These are phyloP conservation scores for Pseudogymnoascus sp. DNA, from an alignment of 2,329 filamentous ascomycete genomes.

Conservation along the genomic window DNA sequence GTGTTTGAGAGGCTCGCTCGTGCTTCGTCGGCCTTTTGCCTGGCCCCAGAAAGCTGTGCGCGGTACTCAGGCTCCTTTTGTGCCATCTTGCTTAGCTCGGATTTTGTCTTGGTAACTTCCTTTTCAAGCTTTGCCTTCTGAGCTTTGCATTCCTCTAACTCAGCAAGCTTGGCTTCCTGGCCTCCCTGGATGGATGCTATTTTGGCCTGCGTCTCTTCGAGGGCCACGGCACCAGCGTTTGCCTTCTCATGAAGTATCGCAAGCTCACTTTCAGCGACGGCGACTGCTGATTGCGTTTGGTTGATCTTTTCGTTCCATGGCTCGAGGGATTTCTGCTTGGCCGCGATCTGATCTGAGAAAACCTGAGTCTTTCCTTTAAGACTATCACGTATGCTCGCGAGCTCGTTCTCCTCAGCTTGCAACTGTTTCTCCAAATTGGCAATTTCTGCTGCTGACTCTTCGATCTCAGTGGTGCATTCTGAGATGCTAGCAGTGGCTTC, in stretches of 20 bases:
- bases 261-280: constrained; percentile 89
- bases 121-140: constrained; percentile 66
- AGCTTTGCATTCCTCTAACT: constrained; percentile 67
- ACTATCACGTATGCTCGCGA: constrained; percentile 72
- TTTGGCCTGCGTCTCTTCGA: constrained; percentile 77
- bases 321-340: constrained; percentile 87
- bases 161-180: constrained; percentile 60
- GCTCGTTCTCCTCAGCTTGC: constrained; percentile 70
- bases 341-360: constrained; percentile 84
- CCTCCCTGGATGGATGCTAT: constrained; percentile 63
- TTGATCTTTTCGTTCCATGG: constrained; percentile 97
- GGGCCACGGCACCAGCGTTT: constrained; percentile 74
- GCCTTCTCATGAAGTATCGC: constrained; percentile 85
- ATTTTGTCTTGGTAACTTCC: constrained; percentile 62
- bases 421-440: constrained; percentile 67
- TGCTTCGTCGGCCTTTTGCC: constrained; percentile 94
- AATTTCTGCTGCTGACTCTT: constrained; percentile 67
- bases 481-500: constrained; percentile 73
- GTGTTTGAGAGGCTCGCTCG: constrained; percentile 81
- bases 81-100: constrained; percentile 63
- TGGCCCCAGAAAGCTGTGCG: constrained; percentile 75
- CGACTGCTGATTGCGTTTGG: constrained; percentile 87
- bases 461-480: constrained; percentile 70
- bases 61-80: constrained; percentile 75
- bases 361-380: constrained; percentile 94